Conservation (phyloP, 768 basidiomycete genomes). For the Trametes cinnabarina region DNA sequence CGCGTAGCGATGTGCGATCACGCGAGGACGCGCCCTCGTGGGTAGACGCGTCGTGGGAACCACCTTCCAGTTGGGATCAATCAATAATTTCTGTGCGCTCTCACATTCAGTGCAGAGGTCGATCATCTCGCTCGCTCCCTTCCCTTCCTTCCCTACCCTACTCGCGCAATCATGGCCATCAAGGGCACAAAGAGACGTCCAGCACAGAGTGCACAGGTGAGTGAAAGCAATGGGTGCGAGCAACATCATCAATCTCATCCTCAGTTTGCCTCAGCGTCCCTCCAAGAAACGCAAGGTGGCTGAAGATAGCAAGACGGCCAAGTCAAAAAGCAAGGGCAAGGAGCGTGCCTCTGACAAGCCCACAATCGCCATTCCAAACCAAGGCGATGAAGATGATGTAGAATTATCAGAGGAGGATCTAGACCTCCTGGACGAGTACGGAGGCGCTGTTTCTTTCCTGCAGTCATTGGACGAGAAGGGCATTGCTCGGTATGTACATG, state of each 20-base stretch:
- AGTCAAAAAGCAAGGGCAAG: constrained; percentile 47
- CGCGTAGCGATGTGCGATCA: constrained; percentile 3
- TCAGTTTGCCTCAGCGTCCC: constrained; percentile 36
- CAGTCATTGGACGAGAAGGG: constrained; percentile 68
- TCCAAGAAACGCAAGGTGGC: constrained; percentile 64
- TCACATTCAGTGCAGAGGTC: neutral
- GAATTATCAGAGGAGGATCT: constrained; percentile 70
- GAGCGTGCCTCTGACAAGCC: constrained; percentile 58
- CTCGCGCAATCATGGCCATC: constrained; percentile 19
- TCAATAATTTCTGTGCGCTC: constrained; percentile 6
- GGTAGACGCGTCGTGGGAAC: constrained; percentile 13
- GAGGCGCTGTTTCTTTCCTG: constrained; percentile 65
- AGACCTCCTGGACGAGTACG: constrained; percentile 63
- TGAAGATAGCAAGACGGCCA: constrained; percentile 28
- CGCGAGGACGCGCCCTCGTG: neutral
- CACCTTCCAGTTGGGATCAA: neutral
- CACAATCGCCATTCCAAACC: constrained; percentile 59
- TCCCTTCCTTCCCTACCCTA: neutral
- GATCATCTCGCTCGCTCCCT: neutral
- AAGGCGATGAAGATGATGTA: constrained; percentile 46
- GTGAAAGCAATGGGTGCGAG: neutral
- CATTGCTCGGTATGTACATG: constrained; percentile 65
- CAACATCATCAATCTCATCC: neutral
- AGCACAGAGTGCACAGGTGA: constrained; percentile 33
- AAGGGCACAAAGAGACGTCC: constrained; percentile 31